Base-by-base conservation (phyloP, 139 green algal genomes). In the Chlamydomonas eustigma region DNA sequence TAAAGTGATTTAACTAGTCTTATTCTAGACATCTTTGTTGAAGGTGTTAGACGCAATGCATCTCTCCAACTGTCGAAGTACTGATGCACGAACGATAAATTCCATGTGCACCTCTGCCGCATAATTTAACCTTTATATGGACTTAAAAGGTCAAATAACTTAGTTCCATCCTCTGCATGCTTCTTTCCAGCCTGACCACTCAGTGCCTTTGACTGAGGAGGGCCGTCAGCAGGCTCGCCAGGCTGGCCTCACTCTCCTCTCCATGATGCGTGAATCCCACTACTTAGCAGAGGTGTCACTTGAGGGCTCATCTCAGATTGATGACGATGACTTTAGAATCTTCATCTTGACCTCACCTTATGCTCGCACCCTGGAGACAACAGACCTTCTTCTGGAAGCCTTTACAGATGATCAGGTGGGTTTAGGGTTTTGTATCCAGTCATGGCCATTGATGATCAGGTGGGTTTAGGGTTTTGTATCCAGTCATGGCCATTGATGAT, bases 321-420 rank as follows among this genome's bases (percentile, higher is more conserved):
- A 58, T 58, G 44, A 58, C 18, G 44, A 58, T 28, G 58, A 73
- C 4, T 37, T 37, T 37, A 5, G 69, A 4, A 37, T 75, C 34
- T 75, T 66, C 28, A 37, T 75, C 69, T 39, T 75, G 37, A 75
- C 69, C 2, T 50, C 4, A 1, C 58, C 74, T 2, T 78, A 78
- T 31, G 8, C 4, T 2, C 58, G 74, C 37, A 78, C 74, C 3
- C 37, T 78, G 6, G 44, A 78, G 74, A 78, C 74, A 30, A 78
- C 74, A 3, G 74, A 78, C 63, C 25, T 73, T 35, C n/a, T 78
- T 30, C 37, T 77, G 32, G 74, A 73, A 5, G 8, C 63, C 2
- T 78, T 73, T 18, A 33, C 36, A 31, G 30, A 78, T 63, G 6
- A 73, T 30, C 74, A 73, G 74, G 74, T 78, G 58, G 28, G 65